Evolutionary conservation across 352 stramenopile genomes (phyloP).

Genomic region (Phytophthora sojae): DNA sequence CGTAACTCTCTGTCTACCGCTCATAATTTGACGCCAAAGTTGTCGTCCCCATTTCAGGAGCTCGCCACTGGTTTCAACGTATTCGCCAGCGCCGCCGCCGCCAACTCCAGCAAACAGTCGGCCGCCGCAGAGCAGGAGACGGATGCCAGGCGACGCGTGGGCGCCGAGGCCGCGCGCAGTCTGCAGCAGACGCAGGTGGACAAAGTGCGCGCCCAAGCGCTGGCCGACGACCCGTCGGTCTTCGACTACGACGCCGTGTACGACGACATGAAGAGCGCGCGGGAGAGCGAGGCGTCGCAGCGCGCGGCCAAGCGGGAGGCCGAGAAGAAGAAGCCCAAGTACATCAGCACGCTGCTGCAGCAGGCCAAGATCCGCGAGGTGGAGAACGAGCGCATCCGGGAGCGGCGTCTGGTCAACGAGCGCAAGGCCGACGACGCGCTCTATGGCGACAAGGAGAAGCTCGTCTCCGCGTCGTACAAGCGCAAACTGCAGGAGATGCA

Average conservation of each 20-base stretch:
- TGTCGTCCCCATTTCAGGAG: conserved; percentile 28
- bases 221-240: conserved; percentile 82
- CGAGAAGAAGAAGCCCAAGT: conserved; percentile 86
- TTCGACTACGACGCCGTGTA: conserved; percentile 94
- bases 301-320: conserved; percentile 56
- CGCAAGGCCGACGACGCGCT: conserved; percentile 81
- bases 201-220: conserved; percentile 56
- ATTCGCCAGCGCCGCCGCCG: conserved; percentile 30
- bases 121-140: conserved; percentile 11
- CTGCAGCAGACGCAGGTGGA: conserved; percentile 62
- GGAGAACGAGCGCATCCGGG: conserved; percentile 90
- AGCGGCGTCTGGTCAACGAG: conserved; percentile 87
- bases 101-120: conserved; percentile 15
- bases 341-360: conserved; percentile 91
- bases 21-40: conserved; percentile 22
- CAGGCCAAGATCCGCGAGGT: conserved; percentile 91
- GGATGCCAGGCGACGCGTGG: conserved; percentile 42
- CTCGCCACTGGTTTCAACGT: conserved; percentile 30
- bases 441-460: conserved; percentile 91
- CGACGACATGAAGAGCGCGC: conserved; percentile 77
- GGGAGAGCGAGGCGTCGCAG: conserved; percentile 45
- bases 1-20: neutral
- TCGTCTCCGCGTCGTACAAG: conserved; percentile 93
- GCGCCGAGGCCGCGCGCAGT: conserved; percentile 58
- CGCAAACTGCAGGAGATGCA: conserved; percentile 91